phyloP scores from a whole-genome alignment of 306 rosid species.

The Lupinus albus region DNA sequence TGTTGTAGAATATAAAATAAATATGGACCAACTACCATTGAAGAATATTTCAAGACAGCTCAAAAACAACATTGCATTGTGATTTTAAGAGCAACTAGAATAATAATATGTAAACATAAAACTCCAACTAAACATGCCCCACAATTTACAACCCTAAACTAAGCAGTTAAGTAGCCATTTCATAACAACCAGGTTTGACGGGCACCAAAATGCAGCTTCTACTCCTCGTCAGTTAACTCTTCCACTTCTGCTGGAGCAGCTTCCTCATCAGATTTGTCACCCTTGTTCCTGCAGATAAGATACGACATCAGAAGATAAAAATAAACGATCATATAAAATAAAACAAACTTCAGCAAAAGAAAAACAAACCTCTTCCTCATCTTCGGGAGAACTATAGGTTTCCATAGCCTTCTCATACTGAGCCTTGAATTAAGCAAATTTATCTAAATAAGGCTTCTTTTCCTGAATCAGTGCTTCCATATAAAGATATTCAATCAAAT shows the following conservation, averaged over 20 bases:
- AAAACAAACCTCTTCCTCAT: slow-evolving; percentile 51
- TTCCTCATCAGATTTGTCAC: slow-evolving; percentile 57
- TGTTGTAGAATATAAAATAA: background rate
- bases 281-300: slow-evolving; percentile 50
- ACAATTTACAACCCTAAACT: slow-evolving; percentile 45
- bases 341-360: background rate
- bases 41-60: slow-evolving; percentile 2
- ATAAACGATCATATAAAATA: background rate
- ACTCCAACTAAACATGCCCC: slow-evolving; percentile 17
- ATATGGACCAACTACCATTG: slow-evolving; percentile 1
- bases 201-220: slow-evolving; percentile 9
- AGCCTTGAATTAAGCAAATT: slow-evolving; percentile 72
- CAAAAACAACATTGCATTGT: slow-evolving; percentile 29
- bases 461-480: slow-evolving; percentile 50
- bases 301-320: background rate
- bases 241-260: slow-evolving; percentile 45
- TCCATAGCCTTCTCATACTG: slow-evolving; percentile 63
- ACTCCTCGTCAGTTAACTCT: slow-evolving; percentile 65
- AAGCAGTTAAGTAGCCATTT: background rate
- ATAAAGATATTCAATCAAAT: background rate
- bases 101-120: slow-evolving; percentile 8
- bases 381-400: slow-evolving; percentile 49
- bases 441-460: slow-evolving; percentile 75
- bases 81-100: background rate
- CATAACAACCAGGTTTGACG: background rate